phyloP scores from a whole-genome alignment of 805 yeast genomes.

The Metschnikowia bowlesiae region DNA sequence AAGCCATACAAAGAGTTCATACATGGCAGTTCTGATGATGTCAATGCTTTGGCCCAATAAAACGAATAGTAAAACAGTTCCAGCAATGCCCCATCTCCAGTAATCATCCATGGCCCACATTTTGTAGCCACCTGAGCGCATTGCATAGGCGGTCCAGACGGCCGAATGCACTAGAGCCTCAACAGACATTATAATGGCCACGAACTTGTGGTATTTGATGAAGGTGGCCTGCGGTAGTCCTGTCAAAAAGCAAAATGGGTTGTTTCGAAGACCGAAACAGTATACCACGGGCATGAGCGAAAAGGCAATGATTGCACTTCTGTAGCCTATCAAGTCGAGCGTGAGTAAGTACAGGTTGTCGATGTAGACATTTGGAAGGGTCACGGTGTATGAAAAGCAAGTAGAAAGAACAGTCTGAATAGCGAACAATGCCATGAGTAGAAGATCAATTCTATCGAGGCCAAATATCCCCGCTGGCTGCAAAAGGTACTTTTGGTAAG shows the following conservation, averaged over 20 bases:
- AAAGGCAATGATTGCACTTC: conserved; percentile 16
- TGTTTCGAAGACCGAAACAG: conserved; percentile 17
- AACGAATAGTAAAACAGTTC: conserved; percentile 13
- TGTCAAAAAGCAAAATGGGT: conserved; percentile 15
- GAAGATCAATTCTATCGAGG: conserved; percentile 10
- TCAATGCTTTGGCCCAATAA: conserved; percentile 15
- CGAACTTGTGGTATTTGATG: conserved; percentile 15
- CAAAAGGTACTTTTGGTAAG: conserved; percentile 11
- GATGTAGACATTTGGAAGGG: conserved; percentile 15
- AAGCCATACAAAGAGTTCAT: conserved; percentile 12
- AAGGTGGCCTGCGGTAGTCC: conserved; percentile 15
- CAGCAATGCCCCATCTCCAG: conserved; percentile 18
- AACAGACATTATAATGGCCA: conserved; percentile 13
- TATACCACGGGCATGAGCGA: conserved; percentile 18
- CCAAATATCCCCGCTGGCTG: conserved; percentile 5
- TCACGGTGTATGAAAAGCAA: conserved; percentile 15
- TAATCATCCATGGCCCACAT: conserved; percentile 15
- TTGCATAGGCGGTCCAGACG: conserved; percentile 17
- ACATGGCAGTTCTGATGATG: conserved; percentile 10
- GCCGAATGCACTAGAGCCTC: conserved; percentile 16
- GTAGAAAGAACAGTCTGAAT: conserved; percentile 13
- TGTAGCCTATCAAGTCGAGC: conserved; percentile 16
- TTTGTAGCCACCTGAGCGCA: conserved; percentile 12
- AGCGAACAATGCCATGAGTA: conserved; percentile 9
- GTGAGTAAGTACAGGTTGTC: conserved; percentile 13